Conservation (phyloP, 73 alveolate species). For the Blepharisma japonicum region DNA sequence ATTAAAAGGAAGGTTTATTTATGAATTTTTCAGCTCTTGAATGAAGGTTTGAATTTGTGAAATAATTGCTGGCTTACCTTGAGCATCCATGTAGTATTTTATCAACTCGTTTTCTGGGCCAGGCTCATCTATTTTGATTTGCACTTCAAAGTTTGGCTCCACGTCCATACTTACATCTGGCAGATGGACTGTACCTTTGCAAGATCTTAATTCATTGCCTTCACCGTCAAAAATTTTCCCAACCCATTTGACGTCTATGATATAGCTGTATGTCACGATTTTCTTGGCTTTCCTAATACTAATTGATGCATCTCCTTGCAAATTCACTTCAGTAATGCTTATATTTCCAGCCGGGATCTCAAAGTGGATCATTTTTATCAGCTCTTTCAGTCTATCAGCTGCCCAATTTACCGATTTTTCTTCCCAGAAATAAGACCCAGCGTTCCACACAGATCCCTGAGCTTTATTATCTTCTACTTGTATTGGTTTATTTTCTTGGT, state of each 20-base stretch:
- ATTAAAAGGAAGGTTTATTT: too few relatives aligned
- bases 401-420: slow-evolving; percentile 57
- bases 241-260: slow-evolving; percentile 36
- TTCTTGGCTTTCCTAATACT: slow-evolving; percentile 60
- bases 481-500: slow-evolving; percentile 36
- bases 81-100: too few relatives aligned
- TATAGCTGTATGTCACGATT: slow-evolving; percentile 47
- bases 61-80: too few relatives aligned
- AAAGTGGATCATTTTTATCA: slow-evolving; percentile 31
- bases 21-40: too few relatives aligned
- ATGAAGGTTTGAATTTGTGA: too few relatives aligned
- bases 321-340: slow-evolving; percentile 36
- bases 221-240: slow-evolving; percentile 40
- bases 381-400: slow-evolving; percentile 41
- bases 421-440: slow-evolving; percentile 60
- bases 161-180: slow-evolving; percentile 51
- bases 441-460: slow-evolving; percentile 54
- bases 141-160: slow-evolving; percentile 16
- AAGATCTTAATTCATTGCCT: slow-evolving; percentile 32
- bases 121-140: background rate
- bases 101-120: too few relatives aligned
- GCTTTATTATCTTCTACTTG: slow-evolving; percentile 38
- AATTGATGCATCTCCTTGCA: slow-evolving; percentile 52
- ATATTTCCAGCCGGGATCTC: slow-evolving; percentile 33
- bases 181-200: slow-evolving; percentile 42